Base-by-base conservation (phyloP, 2,329 filamentous ascomycete species). In the Leptographium lundbergii region DNA sequence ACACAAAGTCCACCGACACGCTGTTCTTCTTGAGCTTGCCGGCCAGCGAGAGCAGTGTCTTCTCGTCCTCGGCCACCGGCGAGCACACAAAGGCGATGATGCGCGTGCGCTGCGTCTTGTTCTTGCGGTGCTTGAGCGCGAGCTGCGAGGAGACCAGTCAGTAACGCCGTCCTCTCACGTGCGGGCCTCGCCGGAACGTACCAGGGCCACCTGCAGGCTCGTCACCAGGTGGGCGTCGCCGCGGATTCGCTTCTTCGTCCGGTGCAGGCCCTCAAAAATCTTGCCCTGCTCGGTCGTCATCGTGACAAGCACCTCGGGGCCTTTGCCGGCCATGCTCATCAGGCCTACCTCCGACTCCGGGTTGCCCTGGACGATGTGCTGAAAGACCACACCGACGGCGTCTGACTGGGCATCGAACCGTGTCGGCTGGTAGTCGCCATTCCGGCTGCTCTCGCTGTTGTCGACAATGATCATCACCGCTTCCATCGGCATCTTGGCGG, bases 11-110 rank as follows among this genome's bases (percentile, higher is more conserved):
- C 69, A 99, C 89, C 62, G 86, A 89, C 61, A 96, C 89, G 69
- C 89, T 92, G 73, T 87, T 88, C 81, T 99, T 99, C 84, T 97
- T 97, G 91, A 97, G 95, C 77, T 94, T 95, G 78, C 94, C 95
- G 52, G 94, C 91, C 34, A 99, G 81, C 69, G 89, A 89, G 63
- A 91, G 82, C 56, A 99, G 83, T 58, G 87, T 84, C 76, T 94
- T 94, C 73, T 96, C 88, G 64, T 89, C 87, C 69, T 99, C 94
- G 62, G 85, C 81, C 69, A 97, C 86, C 32, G 91, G 88, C 50
- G 91, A 96, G 81, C 94, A 99, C 63, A 91, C 87, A 73, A 99
- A 96, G 62, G 95, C 91, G 74, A 99, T 88, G 79, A 99, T 95
- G 65, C 94, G 88, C 79, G 96, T 91, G 67, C 90, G 85, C 75